Conservation (phyloP, 306 rosid species). For the Echinosophora koreensis region DNA sequence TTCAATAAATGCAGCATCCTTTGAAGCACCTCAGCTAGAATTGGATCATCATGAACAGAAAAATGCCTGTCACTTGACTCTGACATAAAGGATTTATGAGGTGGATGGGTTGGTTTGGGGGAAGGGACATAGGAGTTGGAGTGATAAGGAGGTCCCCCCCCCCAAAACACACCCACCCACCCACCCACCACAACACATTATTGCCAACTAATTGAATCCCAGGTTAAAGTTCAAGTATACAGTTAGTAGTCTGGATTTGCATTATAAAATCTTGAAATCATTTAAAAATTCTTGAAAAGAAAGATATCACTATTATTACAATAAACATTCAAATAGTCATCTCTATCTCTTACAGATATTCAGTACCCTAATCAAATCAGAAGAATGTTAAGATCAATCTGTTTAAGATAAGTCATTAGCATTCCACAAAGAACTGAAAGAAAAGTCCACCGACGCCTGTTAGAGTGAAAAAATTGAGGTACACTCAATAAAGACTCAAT, state of each 20-base stretch:
- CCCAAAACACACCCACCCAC: no score
- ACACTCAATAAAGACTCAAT: slow-evolving; percentile 3
- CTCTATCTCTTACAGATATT: not conserved
- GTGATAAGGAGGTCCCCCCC: no score
- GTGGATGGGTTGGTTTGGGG: no score
- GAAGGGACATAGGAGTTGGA: no score
- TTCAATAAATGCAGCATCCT: not conserved
- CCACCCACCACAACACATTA: no score
- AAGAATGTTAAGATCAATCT: slow-evolving; percentile 32
- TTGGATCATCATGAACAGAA: slow-evolving; percentile 14
- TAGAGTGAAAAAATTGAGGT: not conserved
- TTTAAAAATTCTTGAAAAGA: not conserved
- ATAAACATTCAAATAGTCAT: slow-evolving; percentile 10
- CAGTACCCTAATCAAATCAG: not conserved
- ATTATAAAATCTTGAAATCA: not conserved
- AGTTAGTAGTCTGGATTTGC: not conserved
- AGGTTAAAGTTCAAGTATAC: slow-evolving; percentile 3
- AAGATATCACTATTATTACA: not conserved
- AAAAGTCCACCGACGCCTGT: slow-evolving; percentile 1
- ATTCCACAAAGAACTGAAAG: slow-evolving; percentile 1
- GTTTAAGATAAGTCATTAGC: slow-evolving; percentile 16
- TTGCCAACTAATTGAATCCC: slow-evolving; percentile 16
- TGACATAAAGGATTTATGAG: no score
- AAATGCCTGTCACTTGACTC: not conserved
- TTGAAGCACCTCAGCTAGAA: slow-evolving; percentile 17